Conservation (phyloP, 495 filamentous ascomycete species). For the Penicillium samsonianum region DNA sequence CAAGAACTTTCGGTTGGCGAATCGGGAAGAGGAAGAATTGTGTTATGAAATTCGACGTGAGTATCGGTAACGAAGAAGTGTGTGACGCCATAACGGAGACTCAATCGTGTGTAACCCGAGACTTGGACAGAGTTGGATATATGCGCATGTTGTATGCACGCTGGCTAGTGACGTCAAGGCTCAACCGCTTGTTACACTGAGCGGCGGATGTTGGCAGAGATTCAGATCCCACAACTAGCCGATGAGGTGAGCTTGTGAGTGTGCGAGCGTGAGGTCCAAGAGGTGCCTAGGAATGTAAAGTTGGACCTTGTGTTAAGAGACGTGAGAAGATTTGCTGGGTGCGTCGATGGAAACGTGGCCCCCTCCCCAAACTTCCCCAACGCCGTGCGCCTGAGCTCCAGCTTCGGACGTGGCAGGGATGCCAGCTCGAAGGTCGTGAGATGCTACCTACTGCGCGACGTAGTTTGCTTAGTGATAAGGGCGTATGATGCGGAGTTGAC, state of each 20-base stretch:
- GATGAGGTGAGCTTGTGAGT: not conserved
- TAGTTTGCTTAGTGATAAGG: not conserved
- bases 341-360: too few species aligned
- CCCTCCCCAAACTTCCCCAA: too few species aligned
- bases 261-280: not conserved
- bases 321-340: too few species aligned
- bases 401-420: too few species aligned
- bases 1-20: not conserved
- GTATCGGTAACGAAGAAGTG: too few species aligned
- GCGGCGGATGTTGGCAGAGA: not conserved
- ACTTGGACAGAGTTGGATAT: not conserved
- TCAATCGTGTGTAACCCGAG: not conserved
- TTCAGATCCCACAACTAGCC: not conserved
- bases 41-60: too few species aligned
- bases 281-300: not conserved
- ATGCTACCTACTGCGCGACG: not conserved
- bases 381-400: too few species aligned
- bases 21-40: too few species aligned
- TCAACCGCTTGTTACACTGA: not conserved
- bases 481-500: not conserved
- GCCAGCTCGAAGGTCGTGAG: too few species aligned
- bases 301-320: not conserved
- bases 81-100: too few species aligned
- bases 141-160: not conserved
- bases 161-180: not conserved